These are phyloP conservation scores for Sphaceloma murrayae DNA, from an alignment of 2,329 filamentous ascomycete species.

Conservation along the genomic window DNA sequence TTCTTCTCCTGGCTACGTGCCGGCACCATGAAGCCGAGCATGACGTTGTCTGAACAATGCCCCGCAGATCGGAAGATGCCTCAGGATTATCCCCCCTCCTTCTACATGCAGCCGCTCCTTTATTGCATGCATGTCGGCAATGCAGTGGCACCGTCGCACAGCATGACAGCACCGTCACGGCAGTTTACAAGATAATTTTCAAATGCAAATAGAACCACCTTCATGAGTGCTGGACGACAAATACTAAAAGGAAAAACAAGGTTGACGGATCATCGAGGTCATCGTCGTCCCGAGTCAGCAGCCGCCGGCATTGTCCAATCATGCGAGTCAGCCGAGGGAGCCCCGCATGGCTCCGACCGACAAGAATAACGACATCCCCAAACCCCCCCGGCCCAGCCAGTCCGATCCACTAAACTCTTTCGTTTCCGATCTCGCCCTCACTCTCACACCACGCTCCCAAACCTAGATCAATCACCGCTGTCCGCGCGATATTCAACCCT, in stretches of 20 bases:
- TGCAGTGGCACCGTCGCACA: background rate
- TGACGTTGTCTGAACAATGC: constrained; percentile 12
- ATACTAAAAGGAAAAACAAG: too few relatives aligned
- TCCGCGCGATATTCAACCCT: background rate
- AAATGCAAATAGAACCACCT: too few relatives aligned
- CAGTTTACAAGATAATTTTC: background rate
- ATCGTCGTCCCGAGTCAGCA: too few relatives aligned
- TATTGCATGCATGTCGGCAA: too few relatives aligned
- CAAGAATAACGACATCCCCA: too few relatives aligned
- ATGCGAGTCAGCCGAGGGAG: too few relatives aligned
- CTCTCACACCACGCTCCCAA: background rate
- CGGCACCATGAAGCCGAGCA: constrained; percentile 1
- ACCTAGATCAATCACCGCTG: too few relatives aligned
- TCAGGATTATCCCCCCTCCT: too few relatives aligned
- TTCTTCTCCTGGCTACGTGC: background rate
- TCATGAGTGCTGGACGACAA: too few relatives aligned
- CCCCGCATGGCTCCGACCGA: constrained; percentile 9
- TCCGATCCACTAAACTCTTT: background rate
- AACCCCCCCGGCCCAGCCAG: too few relatives aligned
- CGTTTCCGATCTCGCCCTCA: constrained; percentile 1
- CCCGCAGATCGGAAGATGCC: too few relatives aligned
- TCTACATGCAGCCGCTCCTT: background rate
- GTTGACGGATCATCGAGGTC: constrained; percentile 11
- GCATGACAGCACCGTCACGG: background rate
- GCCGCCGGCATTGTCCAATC: too few relatives aligned